These are phyloP conservation scores for Tetramitus jugosus DNA, from an alignment of 208 protist genomes.

Conservation along the genomic window DNA sequence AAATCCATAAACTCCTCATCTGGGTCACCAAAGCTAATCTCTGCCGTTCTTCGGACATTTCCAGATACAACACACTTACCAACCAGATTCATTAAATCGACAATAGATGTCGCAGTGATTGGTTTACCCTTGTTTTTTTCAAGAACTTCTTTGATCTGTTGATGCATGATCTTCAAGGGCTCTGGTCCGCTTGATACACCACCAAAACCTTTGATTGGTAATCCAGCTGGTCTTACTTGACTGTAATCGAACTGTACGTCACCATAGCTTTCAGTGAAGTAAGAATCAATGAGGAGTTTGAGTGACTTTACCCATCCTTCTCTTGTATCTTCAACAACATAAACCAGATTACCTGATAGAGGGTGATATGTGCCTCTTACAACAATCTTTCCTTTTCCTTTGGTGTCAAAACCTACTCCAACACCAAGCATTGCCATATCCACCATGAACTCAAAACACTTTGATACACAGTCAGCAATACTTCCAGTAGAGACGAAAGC, in stretches of 20 bases:
- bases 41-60: slow-evolving; percentile 55
- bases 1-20: slow-evolving; percentile 56
- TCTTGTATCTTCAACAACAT: slow-evolving; percentile 42
- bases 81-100: slow-evolving; percentile 73
- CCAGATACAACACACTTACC: slow-evolving; percentile 63
- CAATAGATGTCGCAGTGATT: slow-evolving; percentile 49
- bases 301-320: slow-evolving; percentile 56
- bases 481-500: slow-evolving; percentile 45
- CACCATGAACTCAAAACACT: slow-evolving; percentile 65
- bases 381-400: slow-evolving; percentile 29
- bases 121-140: slow-evolving; percentile 33
- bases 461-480: slow-evolving; percentile 30
- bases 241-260: slow-evolving; percentile 52
- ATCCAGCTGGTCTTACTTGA: slow-evolving; percentile 44
- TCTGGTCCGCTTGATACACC: slow-evolving; percentile 42
- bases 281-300: slow-evolving; percentile 48
- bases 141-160: slow-evolving; percentile 25
- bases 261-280: slow-evolving; percentile 34
- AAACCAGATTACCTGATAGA: neutral
- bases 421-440: slow-evolving; percentile 65
- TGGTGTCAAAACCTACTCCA: slow-evolving; percentile 65
- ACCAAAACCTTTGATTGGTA: slow-evolving; percentile 40
- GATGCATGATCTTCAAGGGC: slow-evolving; percentile 44
- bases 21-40: slow-evolving; percentile 61
- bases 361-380: neutral